These are phyloP conservation scores for Stachybotrys elegans DNA, from an alignment of 2,329 filamentous ascomycete genomes.

Conservation along the genomic window DNA sequence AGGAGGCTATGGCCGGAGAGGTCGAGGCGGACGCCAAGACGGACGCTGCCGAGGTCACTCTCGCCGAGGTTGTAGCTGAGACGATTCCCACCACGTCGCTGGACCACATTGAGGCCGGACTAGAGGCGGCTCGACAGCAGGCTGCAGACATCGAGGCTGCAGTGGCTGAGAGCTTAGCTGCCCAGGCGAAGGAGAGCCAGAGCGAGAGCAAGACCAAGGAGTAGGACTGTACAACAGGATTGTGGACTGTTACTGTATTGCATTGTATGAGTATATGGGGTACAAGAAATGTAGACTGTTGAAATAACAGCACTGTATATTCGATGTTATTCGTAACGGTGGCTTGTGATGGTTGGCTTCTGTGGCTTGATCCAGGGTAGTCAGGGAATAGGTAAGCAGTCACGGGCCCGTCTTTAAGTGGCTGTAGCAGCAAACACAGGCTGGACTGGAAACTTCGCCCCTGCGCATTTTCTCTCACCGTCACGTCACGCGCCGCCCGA, in stretches of 20 bases:
- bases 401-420: too few relatives aligned
- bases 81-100: too few relatives aligned
- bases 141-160: constrained; percentile 17
- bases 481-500: constrained; percentile 13
- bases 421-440: background rate
- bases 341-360: too few relatives aligned
- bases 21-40: constrained; percentile 2
- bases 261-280: constrained; percentile 18
- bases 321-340: too few relatives aligned
- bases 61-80: too few relatives aligned
- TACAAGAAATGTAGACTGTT: constrained; percentile 19
- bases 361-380: too few relatives aligned
- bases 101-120: constrained; percentile 13
- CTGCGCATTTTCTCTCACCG: constrained; percentile 29
- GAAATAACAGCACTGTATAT: too few relatives aligned
- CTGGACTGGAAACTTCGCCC: constrained; percentile 9
- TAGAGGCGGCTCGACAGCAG: constrained; percentile 9
- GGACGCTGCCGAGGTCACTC: too few relatives aligned
- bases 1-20: constrained; percentile 11
- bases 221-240: constrained; percentile 14
- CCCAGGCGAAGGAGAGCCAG: constrained; percentile 6
- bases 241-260: too few relatives aligned
- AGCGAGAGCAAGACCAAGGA: constrained; percentile 10
- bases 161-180: constrained; percentile 1
- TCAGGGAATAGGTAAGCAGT: too few relatives aligned